Percentiles rank a stretch among this genome's conserved stretches.
Evolutionary conservation across 495 filamentous ascomycete species (phyloP).

Genomic region (Hypoxylon fuscum): DNA sequence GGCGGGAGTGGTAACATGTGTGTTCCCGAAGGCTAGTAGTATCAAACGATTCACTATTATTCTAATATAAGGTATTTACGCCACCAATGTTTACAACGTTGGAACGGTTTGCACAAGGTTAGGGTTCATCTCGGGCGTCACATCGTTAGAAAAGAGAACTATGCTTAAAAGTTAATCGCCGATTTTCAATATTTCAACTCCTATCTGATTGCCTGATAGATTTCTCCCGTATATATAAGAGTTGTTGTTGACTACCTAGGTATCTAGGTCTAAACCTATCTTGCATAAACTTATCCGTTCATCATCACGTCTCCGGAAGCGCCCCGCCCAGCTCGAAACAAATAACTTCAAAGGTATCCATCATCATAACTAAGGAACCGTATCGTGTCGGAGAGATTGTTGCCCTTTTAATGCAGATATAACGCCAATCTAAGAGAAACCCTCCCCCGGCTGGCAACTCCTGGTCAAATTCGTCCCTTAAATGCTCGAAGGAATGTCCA

Average conservation of each 20-base stretch:
- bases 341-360: conserved; percentile 38
- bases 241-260: too few species aligned
- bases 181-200: too few species aligned
- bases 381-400: conserved; percentile 37
- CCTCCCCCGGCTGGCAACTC: conserved; percentile 16
- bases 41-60: too few species aligned
- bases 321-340: conserved; percentile 19
- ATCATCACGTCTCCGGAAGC: conserved; percentile 21
- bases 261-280: conserved; percentile 13
- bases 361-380: conserved; percentile 42
- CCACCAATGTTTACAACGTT: too few species aligned
- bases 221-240: too few species aligned
- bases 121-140: too few species aligned
- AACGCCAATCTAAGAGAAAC: conserved; percentile 33
- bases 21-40: conserved; percentile 13
- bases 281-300: conserved; percentile 16
- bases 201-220: not conserved
- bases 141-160: too few species aligned
- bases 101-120: too few species aligned
- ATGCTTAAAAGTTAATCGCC: too few species aligned
- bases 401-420: conserved; percentile 33
- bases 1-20: conserved; percentile 3
- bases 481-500: conserved; percentile 10
- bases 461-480: conserved; percentile 11
- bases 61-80: too few species aligned